Base-by-base conservation (phyloP, 140 eudicot genomes). In the Stevia rebaudiana region DNA sequence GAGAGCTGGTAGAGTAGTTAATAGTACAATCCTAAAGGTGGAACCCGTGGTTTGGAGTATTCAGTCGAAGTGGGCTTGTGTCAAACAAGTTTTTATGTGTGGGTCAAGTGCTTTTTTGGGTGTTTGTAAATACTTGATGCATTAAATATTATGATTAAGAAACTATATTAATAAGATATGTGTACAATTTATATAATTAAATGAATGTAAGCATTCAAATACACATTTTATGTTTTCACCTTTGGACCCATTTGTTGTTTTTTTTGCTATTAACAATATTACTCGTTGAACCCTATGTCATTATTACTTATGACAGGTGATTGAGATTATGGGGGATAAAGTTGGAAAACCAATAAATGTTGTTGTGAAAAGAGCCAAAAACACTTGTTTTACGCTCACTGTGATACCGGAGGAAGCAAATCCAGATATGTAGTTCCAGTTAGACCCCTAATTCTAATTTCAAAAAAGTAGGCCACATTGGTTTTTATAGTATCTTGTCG, bases 381-480 rank as follows among this genome's bases (percentile, higher is more conserved):
- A 82, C 66, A 69, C 58, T 24, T 50, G 74, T 8, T 79, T 35
- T 47, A 82, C 81, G 11, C 65, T 90, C 72, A 84, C 84, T 16
- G 97, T 90, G 50, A 84, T 77, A 46, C 95, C 97, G 0, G 95
- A 86, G 57, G 97, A 86, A 77, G 95, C 95, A 54, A 86, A 90
- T 72, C 94, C 94, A 16, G 86, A 84, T 56, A 75, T 88, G 90
- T 48, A n/a, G 36, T 9, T 22, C 25, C 61, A 12, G 12, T 25
- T 53, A 12, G 28, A 37, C 37, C 37, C 4, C n/a, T 13, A 25
- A 36, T n/a, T 51, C 22, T 36, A 37, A 6, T 19, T 18, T 18
- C 3, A 25, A n/a, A 35, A 36, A 8, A 22, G n/a, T 46, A 33
- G 51, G 75, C 43, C 21, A 43, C 18, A 22, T 47, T 52, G 39